phyloP scores from a whole-genome alignment of 2,329 filamentous ascomycete genomes.

The Aureobasidium sp. region DNA sequence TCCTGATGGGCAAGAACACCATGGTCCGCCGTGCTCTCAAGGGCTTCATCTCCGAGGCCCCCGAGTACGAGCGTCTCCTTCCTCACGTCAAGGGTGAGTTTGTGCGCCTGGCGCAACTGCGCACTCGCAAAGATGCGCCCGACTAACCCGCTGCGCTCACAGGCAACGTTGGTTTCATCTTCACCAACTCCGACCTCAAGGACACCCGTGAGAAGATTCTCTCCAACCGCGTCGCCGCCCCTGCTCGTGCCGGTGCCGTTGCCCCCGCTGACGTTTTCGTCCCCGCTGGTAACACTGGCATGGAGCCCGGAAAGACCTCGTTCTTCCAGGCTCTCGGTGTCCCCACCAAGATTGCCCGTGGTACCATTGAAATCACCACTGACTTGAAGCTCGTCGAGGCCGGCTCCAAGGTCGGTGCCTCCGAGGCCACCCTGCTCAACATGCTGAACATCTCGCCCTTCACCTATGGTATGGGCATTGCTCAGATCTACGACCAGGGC shows the following conservation, averaged over 20 bases:
- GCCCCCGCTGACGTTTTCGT: constrained; percentile 90
- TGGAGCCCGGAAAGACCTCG: constrained; percentile 99
- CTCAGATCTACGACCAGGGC: constrained; percentile 95
- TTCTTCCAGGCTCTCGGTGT: constrained; percentile 99
- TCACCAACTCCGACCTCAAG: constrained; percentile 97
- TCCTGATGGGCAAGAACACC: constrained; percentile 99
- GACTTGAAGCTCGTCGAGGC: constrained; percentile 97
- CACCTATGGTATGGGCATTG: constrained; percentile 96
- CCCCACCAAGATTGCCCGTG: constrained; percentile 99
- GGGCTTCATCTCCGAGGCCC: constrained; percentile 81
- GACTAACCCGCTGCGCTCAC: not conserved
- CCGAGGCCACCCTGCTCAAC: constrained; percentile 97
- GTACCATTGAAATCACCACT: constrained; percentile 99
- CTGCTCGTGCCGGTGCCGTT: constrained; percentile 93
- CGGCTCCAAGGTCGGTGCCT: constrained; percentile 89
- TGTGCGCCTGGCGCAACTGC: constrained; percentile 58
- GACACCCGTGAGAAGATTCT: constrained; percentile 87
- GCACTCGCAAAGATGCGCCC: constrained; percentile 70
- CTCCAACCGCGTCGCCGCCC: constrained; percentile 92
- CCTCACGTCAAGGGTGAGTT: constrained; percentile 72
- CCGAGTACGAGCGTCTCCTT: constrained; percentile 97
- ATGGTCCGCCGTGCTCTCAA: constrained; percentile 99
- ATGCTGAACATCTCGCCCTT: constrained; percentile 99
- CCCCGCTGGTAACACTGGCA: constrained; percentile 98
- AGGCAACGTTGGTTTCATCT: constrained; percentile 97